A percentile compares a stretch with the other conserved stretches of the same genome.
These are phyloP conservation scores for Cicer yamashitae DNA, from an alignment of 306 rosid species.

Conservation along the genomic window DNA sequence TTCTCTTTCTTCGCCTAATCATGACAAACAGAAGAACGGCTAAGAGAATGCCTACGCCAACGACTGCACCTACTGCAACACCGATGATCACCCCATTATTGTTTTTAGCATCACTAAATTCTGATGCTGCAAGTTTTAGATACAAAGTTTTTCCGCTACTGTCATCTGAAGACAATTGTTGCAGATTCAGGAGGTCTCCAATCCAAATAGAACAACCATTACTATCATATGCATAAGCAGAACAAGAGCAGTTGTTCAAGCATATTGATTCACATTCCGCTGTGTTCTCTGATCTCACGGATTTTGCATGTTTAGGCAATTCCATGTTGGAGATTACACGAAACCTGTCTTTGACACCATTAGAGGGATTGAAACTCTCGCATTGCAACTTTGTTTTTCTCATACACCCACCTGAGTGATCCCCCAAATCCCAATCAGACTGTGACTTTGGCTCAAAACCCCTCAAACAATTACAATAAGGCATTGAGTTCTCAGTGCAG, in stretches of 20 bases:
- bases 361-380: not conserved
- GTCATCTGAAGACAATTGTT: slow-evolving; percentile 52
- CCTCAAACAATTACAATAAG: slow-evolving; percentile 55
- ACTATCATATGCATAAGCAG: slow-evolving; percentile 50
- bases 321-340: slow-evolving; percentile 21
- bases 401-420: slow-evolving; percentile 60
- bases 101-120: slow-evolving; percentile 41
- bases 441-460: slow-evolving; percentile 52
- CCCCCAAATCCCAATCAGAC: slow-evolving; percentile 53
- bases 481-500: slow-evolving; percentile 49
- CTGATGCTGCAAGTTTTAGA: slow-evolving; percentile 65
- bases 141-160: slow-evolving; percentile 48
- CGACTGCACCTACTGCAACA: slow-evolving; percentile 44
- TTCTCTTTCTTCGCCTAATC: slow-evolving; percentile 44
- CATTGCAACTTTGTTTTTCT: slow-evolving; percentile 55
- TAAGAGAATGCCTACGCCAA: slow-evolving; percentile 41
- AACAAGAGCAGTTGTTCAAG: slow-evolving; percentile 51
- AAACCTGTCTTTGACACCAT: slow-evolving; percentile 33
- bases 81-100: slow-evolving; percentile 43
- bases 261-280: slow-evolving; percentile 55
- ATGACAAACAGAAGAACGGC: slow-evolving; percentile 44
- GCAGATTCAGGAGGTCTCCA: slow-evolving; percentile 47
- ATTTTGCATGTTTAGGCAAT: slow-evolving; percentile 31
- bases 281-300: slow-evolving; percentile 22
- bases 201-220: slow-evolving; percentile 55